Evolutionary conservation across 805 yeast genomes (phyloP).

Genomic region (Metschnikowia colocasiae): DNA sequence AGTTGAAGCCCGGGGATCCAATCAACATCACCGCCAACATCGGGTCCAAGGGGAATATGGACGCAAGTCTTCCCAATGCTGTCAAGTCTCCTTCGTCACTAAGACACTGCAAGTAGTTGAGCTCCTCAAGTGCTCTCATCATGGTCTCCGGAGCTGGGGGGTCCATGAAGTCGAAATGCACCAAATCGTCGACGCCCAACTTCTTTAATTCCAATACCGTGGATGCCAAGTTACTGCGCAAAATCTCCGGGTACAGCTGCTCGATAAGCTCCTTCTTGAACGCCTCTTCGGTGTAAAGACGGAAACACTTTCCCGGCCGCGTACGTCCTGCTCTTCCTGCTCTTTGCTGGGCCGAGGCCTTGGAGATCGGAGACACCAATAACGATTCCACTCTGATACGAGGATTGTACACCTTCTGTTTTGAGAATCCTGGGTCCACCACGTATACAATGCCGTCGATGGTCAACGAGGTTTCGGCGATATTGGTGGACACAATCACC

Average conservation of each 20-base stretch:
- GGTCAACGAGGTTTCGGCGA: constrained; percentile 96
- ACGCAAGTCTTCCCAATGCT: constrained; percentile 82
- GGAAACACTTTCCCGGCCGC: constrained; percentile 95
- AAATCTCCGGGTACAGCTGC: constrained; percentile 93
- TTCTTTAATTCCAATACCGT: constrained; percentile 92
- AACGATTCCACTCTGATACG: constrained; percentile 92
- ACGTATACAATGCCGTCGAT: constrained; percentile 97
- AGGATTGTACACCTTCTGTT: constrained; percentile 95
- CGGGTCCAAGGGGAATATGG: constrained; percentile 94
- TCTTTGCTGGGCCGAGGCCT: constrained; percentile 96
- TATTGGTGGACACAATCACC: constrained; percentile 87
- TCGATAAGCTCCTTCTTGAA: constrained; percentile 90
- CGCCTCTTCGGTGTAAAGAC: constrained; percentile 95
- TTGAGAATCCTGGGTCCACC: constrained; percentile 95
- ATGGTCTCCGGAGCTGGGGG: constrained; percentile 99
- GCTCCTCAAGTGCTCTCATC: constrained; percentile 98
- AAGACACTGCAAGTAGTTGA: constrained; percentile 83
- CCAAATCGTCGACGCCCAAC: constrained; percentile 91
- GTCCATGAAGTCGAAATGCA: constrained; percentile 97
- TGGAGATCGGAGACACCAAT: constrained; percentile 92
- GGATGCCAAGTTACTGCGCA: constrained; percentile 84
- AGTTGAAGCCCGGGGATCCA: constrained; percentile 77
- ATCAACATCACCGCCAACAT: constrained; percentile 90
- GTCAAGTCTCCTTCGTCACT: constrained; percentile 92
- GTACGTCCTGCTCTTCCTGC: constrained; percentile 99